These are phyloP conservation scores for Pneumocystis murina DNA, from an alignment of 1,139 yeast species.

Conservation along the genomic window DNA sequence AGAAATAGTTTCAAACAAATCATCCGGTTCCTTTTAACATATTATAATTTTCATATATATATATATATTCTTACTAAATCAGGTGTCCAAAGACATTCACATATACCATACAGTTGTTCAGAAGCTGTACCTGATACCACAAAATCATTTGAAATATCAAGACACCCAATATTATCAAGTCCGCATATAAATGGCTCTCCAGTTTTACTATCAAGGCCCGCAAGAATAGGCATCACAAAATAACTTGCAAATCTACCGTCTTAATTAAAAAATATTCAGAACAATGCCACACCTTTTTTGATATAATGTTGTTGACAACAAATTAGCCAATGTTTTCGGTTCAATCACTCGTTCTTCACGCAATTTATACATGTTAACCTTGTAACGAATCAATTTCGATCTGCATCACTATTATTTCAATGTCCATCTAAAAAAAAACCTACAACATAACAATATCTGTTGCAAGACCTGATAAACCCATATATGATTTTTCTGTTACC, in stretches of 20 bases:
- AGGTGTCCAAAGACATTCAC: slow-evolving; percentile 94
- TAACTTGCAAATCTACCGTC: slow-evolving; percentile 63
- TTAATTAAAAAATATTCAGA: background rate
- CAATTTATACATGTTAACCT: slow-evolving; percentile 76
- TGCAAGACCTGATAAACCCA: slow-evolving; percentile 91
- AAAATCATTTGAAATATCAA: slow-evolving; percentile 87
- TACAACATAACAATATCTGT: slow-evolving; percentile 74
- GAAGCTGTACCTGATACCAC: slow-evolving; percentile 95
- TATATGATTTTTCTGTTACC: slow-evolving; percentile 64
- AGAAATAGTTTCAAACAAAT: slow-evolving; percentile 85
- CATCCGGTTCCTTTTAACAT: slow-evolving; percentile 54
- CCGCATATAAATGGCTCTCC: slow-evolving; percentile 85
- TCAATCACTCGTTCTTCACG: slow-evolving; percentile 85
- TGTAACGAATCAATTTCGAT: slow-evolving; percentile 63
- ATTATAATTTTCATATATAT: slow-evolving; percentile 6
- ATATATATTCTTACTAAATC: slow-evolving; percentile 28
- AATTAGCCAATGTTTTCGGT: slow-evolving; percentile 84
- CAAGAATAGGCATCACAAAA: slow-evolving; percentile 92
- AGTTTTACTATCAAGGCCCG: slow-evolving; percentile 75
- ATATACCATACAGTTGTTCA: slow-evolving; percentile 95
- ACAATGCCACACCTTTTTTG: slow-evolving; percentile 36
- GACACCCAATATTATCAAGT: slow-evolving; percentile 91
- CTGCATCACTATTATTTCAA: slow-evolving; percentile 4
- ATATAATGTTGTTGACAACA: slow-evolving; percentile 78
- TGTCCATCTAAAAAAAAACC: background rate